These are phyloP conservation scores for Lactarius sanguifluus DNA, from an alignment of 768 basidiomycete species.

Conservation along the genomic window DNA sequence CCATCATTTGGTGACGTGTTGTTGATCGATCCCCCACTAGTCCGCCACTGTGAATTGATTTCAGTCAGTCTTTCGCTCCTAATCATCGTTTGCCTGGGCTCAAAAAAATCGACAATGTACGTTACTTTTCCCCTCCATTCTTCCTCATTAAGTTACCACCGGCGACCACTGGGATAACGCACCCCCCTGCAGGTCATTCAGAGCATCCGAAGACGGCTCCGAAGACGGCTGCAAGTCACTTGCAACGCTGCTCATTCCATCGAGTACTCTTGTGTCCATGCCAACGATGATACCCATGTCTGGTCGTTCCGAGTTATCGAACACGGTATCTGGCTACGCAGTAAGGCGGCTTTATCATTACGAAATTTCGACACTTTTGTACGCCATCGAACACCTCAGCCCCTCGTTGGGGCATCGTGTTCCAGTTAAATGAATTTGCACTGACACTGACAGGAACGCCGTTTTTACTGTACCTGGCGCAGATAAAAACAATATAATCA, in stretches of 20 bases:
- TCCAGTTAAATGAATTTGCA: background rate
- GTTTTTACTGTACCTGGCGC: background rate
- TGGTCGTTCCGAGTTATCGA: background rate
- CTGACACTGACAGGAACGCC: background rate
- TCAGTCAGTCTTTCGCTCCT: background rate
- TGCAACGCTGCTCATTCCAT: background rate
- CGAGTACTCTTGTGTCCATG: background rate
- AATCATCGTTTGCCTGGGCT: background rate
- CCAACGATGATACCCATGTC: background rate
- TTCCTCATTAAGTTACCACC: too few species aligned
- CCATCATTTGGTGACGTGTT: background rate
- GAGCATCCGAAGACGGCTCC: background rate
- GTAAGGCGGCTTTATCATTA: background rate
- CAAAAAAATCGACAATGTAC: background rate
- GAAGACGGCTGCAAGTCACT: background rate
- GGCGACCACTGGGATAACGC: background rate
- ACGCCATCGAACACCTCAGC: background rate
- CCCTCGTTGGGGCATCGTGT: background rate
- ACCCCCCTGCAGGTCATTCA: background rate
- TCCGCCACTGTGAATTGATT: background rate
- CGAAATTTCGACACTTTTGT: background rate
- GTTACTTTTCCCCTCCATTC: background rate
- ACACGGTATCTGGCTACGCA: background rate
- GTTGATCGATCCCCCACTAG: background rate
- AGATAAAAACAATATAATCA: background rate